Evolutionary conservation across 257 asterid genomes (phyloP), one percentile per base, ranked within the genome.

Genomic region (Solanum clarkiae): DNA sequence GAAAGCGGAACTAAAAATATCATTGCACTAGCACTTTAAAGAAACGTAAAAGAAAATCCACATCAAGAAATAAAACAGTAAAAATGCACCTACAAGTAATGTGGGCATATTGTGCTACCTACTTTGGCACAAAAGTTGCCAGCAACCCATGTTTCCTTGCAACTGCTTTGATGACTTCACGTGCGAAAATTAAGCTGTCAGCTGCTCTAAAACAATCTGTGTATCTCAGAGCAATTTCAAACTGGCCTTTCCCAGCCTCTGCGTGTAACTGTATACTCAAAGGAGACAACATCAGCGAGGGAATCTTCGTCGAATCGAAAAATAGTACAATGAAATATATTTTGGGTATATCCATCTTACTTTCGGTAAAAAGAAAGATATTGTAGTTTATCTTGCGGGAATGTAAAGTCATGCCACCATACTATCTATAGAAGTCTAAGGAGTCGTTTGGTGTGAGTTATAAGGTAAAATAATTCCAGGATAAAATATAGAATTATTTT

Each of bases 121-220:
- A 95, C 98, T 96, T 96, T 8, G 99, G 99, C 84, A 93, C 89
- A 92, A 96, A 96, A 82, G 98, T 96, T 10, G 98, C 99, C 89
- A 94, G 80, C 80, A 96, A 71, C 69, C 98, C 95, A 87, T 94
- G 94, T 86, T 93, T 96, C 89, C 98, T 91, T 84, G 99, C 98
- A 86, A 96, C 96, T 69, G 98, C 87, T 84, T 92, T 90, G 83
- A 96, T 88, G 20, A 87, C 93, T 90, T 96, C 98, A 82, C 96
- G 98, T 9, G 99, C 75, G 83, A 85, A 94, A 83, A 96, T 92
- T 83, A 96, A 89, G 85, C 90, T 91, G 89, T 96, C 93, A 75
- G 98, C 98, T 79, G 98, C 97, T 77, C 54, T 79, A 79, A 87
- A 90, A 85, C 94, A 93, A 47, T 72, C 79, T 56, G 96, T 92